Evolutionary conservation across 2,329 filamentous ascomycete species (phyloP), one percentile per base, ranked within the genome.

Genomic region (Aspergillus persii): DNA sequence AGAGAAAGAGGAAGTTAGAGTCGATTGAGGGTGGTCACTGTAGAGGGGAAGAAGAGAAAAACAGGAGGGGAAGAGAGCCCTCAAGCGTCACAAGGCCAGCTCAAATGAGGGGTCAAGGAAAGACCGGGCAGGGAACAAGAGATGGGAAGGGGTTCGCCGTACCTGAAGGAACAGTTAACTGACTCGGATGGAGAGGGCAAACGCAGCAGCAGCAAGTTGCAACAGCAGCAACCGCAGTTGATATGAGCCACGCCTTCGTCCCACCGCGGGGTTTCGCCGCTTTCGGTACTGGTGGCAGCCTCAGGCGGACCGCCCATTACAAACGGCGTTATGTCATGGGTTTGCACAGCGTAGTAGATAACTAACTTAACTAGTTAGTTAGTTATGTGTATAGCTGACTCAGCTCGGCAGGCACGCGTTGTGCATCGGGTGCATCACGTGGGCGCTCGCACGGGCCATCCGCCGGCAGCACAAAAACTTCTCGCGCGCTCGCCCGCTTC

Each of bases 401-500:
- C 15, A 44, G 29, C 31, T 11, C 8, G 15, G 56, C 50, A 18
- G 52, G 50, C 30, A 56, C 54, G 57, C 52, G 33, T 36, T 12
- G 52, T 53, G 36, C 52, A 12, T 36, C 33, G 52, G 50, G 36
- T 59, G 52, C 44, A 7, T 53, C 71, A 71, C 63, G 54, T 71
- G 61, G 61, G 7, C 0, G 0, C 4, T 3, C 5, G 54, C 67
- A 64, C 60, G 59, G 64, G 56, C 65, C 64, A 66, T 36, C 41
- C 9, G 2, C 26, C 27, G 15, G 39, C 11, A 47, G 12, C 50
- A 59, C 54, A 60, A 61, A 66, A 61, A 51, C 50, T 29, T 61
- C 58, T 8, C 26, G n/a, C 50, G 63, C 50, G 63, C 62, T 63
- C 63, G 57, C 60, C 63, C 64, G 63, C 62, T 36, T 59, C 66